Evolutionary conservation across 2,329 filamentous ascomycete genomes (phyloP), one percentile per base, ranked within the genome.

Genomic region (Fusarium beomiforme): DNA sequence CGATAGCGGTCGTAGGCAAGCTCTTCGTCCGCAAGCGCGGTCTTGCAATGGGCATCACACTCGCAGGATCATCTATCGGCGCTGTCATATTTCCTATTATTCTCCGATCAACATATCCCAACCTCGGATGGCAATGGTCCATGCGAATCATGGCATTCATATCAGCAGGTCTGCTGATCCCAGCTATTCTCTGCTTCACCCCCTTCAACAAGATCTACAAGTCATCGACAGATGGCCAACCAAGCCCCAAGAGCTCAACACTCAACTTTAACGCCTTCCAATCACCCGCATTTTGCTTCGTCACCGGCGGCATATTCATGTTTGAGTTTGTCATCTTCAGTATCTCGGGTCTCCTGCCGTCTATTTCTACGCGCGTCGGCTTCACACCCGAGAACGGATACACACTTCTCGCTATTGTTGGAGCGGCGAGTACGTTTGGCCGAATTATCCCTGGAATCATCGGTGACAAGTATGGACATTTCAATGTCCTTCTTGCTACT

Each of bases 251-350:
- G 41, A 71, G 65, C 34, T 71, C 71, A 11, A 60, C 67, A 6
- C 64, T 85, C 29, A 84, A 84, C 47, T 75, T 85, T 29, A 64
- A 70, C 1, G 81, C 83, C 1, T 85, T 86, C 60, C 75, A 72
- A 4, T 81, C 82, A 6, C 77, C 79, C 5, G 79, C 83, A 0
- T 82, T 86, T 29, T 79, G 76, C 3, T 81, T 85, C 36, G 75
- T 85, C 6, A 80, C 82, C 0, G 71, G 80, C 8, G 80, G 80
- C 1, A 78, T 85, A 12, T 85, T 86, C 61, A 78, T 81, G 3
- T 81, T 86, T 23, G 85, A 87, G 49, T 83, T 86, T 51, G 83
- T 83, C 39, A 80, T 86, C 17, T 86, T 86, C 43, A 84, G 83
- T 16, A 80, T 83, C n/a, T 80, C 82, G 2, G 83, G 82, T 2